Conservation (phyloP, 371 early-diverging fungal species). For the Rhizopus sp. region DNA sequence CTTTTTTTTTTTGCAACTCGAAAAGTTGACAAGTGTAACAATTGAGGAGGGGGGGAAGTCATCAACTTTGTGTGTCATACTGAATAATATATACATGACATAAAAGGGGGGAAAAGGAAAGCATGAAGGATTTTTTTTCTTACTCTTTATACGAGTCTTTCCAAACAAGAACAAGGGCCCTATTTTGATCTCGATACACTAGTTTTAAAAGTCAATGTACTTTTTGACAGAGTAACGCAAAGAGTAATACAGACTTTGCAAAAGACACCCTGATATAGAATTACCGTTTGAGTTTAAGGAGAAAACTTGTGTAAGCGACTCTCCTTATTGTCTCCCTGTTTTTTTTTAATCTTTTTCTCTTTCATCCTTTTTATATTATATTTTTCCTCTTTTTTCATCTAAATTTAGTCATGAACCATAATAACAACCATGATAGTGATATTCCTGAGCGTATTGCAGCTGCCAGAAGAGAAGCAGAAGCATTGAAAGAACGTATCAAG, state of each 20-base stretch:
- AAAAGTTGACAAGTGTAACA: not conserved
- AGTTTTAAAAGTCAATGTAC: not conserved
- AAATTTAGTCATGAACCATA: not conserved
- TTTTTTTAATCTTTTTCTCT: slow-evolving; percentile 2
- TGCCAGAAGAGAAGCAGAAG: slow-evolving; percentile 95
- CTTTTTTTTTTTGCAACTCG: not conserved
- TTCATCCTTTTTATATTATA: not conserved
- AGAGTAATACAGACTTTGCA: no score
- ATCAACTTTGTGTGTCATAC: slow-evolving; percentile 86
- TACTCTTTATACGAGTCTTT: no score
- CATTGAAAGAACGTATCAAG: slow-evolving; percentile 93
- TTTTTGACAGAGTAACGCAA: not conserved
- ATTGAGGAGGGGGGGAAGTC: slow-evolving; percentile 63
- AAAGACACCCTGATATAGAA: no score
- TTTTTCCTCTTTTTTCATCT: not conserved
- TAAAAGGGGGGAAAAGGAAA: slow-evolving; percentile 91
- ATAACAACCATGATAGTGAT: slow-evolving; percentile 51
- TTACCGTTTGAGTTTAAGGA: not conserved
- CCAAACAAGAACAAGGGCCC: no score
- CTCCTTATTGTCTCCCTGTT: not conserved
- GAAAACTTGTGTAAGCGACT: not conserved
- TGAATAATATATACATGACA: slow-evolving; percentile 92
- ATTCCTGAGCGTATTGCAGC: slow-evolving; percentile 88
- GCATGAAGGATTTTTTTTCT: slow-evolving; percentile 72
- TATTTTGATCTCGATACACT: no score